phyloP scores from a whole-genome alignment of 2,329 filamentous ascomycete species.

The Trichoderma pleuroti region DNA sequence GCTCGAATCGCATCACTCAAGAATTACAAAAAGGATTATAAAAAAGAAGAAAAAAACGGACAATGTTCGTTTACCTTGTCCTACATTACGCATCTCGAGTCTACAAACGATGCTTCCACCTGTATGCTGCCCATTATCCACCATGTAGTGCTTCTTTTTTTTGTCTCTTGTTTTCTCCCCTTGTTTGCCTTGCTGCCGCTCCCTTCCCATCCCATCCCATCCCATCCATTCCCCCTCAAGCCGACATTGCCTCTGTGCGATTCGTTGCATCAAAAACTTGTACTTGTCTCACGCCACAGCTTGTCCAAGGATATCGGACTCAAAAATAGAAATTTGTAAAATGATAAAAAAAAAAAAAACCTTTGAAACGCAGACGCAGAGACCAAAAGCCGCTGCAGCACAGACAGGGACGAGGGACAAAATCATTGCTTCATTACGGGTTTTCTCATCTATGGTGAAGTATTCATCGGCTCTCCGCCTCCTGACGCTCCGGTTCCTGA shows the following conservation, averaged over 20 bases:
- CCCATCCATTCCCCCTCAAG: not conserved
- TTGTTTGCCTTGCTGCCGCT: not conserved
- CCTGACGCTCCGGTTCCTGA: constrained; percentile 34
- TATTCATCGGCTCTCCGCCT: constrained; percentile 61
- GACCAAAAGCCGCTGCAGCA: not conserved
- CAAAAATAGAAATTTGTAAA: not conserved
- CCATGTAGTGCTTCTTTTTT: not conserved
- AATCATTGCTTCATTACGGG: constrained; percentile 52
- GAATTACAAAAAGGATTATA: not conserved
- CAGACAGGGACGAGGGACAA: constrained; percentile 36
- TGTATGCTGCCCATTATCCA: not conserved
- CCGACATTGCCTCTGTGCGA: not conserved
- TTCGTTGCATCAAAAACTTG: not conserved
- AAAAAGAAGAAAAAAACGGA: not conserved
- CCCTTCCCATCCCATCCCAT: not conserved
- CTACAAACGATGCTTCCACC: constrained; percentile 4
- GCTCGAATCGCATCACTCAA: not conserved
- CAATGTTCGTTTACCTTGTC: not conserved
- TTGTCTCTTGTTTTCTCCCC: not conserved
- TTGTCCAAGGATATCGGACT: not conserved
- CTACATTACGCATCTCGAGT: not conserved
- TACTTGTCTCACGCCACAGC: constrained; percentile 8
- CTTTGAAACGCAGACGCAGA: not conserved
- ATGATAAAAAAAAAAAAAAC: not conserved
- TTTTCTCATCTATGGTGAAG: constrained; percentile 56